A percentile compares a stretch with the other conserved stretches of the same genome.
Conservation (phyloP, 805 yeast species). For the Barnettozyma sucrosica region DNA sequence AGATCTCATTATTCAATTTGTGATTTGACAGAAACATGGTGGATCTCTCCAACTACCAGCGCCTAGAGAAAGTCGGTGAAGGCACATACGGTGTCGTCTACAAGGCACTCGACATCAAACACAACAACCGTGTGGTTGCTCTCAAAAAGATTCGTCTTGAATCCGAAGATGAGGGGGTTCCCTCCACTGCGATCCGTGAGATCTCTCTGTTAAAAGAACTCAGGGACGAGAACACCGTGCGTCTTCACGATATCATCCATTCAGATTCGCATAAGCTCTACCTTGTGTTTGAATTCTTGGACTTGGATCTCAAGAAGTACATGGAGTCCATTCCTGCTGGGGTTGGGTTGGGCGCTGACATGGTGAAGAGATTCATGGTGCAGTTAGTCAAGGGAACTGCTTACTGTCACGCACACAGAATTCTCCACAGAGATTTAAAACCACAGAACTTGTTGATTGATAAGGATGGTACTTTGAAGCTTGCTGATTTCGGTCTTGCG, state of each 20-base stretch:
- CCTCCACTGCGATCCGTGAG: constrained; percentile 96
- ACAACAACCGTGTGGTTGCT: constrained; percentile 92
- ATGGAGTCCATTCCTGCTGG: constrained; percentile 95
- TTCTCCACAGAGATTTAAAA: constrained; percentile 90
- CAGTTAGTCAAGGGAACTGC: constrained; percentile 87
- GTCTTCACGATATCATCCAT: constrained; percentile 90
- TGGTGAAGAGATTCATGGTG: constrained; percentile 90
- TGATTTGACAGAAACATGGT: constrained; percentile 16
- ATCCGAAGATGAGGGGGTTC: constrained; percentile 97
- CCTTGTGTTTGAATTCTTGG: constrained; percentile 88
- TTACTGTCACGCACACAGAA: constrained; percentile 92
- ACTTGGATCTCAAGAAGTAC: constrained; percentile 89
- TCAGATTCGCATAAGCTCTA: constrained; percentile 90
- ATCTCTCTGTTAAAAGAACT: constrained; percentile 90
- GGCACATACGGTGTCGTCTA: constrained; percentile 93
- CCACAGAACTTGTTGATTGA: constrained; percentile 94
- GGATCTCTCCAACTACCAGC: constrained; percentile 86
- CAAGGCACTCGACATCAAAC: constrained; percentile 84
- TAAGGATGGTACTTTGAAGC: constrained; percentile 88
- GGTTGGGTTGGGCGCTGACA: constrained; percentile 78
- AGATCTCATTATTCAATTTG: background rate
- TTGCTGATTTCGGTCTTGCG: constrained; percentile 93
- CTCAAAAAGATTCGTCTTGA: constrained; percentile 91
- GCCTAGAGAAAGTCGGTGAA: constrained; percentile 95
- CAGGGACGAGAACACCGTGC: constrained; percentile 88